Evolutionary conservation across 83 land plant genomes (phyloP).

Genomic region (Thuja plicata): DNA sequence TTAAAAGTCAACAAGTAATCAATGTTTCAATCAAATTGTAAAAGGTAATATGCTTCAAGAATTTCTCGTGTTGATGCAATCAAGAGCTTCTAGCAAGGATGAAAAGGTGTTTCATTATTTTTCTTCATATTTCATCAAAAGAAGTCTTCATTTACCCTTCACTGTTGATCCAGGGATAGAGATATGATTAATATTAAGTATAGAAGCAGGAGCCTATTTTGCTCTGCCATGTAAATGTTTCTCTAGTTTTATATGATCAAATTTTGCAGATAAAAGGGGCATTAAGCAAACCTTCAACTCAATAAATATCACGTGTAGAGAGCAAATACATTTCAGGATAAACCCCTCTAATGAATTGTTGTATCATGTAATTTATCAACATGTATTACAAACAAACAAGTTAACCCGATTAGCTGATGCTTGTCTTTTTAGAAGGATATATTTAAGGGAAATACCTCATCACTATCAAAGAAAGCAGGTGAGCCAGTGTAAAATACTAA

Average conservation of each 20-base stretch:
- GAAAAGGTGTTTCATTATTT: neutral
- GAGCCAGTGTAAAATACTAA: too few relatives aligned
- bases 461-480: too few relatives aligned
- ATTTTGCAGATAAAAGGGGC: neutral
- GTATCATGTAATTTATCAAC: neutral
- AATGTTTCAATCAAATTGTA: neutral
- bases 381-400: neutral
- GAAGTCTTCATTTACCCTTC: neutral
- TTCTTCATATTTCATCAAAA: neutral
- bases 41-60: neutral
- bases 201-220: neutral
- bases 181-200: neutral
- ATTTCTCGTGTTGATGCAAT: neutral
- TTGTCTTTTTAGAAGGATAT: neutral
- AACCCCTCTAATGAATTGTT: neutral
- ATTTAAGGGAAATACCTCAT: too few relatives aligned
- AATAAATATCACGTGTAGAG: neutral
- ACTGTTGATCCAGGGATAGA: neutral
- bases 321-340: neutral
- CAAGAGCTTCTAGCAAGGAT: neutral
- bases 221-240: neutral
- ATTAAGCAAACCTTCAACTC: neutral
- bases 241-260: neutral
- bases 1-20: neutral
- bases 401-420: neutral